Base-by-base conservation (phyloP, 1,284 basidiomycete genomes). In the Sutorius eximius region DNA sequence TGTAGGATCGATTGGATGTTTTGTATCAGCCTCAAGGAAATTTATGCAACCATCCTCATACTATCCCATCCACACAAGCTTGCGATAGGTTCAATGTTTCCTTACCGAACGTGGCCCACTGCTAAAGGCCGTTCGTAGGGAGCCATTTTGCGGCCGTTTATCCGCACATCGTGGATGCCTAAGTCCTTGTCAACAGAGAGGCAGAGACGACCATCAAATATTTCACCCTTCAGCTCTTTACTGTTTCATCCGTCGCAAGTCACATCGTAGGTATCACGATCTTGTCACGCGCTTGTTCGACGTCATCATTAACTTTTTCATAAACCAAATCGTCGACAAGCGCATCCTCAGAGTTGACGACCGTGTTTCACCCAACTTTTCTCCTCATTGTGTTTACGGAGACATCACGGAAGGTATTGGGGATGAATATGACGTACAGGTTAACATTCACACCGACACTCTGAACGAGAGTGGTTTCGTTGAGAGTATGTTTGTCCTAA, bases 361-460 rank as follows among this genome's bases (percentile, higher is more conserved):
- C n/a, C n/a, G n/a, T n/a, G n/a, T n/a, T n/a, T n/a, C n/a, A n/a
- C n/a, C n/a, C n/a, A n/a, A n/a, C n/a, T n/a, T n/a, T n/a, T n/a
- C n/a, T n/a, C n/a, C n/a, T n/a, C n/a, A n/a, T n/a, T n/a, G n/a
- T n/a, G n/a, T n/a, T n/a, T n/a, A n/a, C n/a, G n/a, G n/a, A n/a
- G n/a, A n/a, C n/a, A n/a, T n/a, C n/a, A n/a, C n/a, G n/a, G n/a
- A n/a, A n/a, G n/a, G n/a, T n/a, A n/a, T 98, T 16, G 95, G 82
- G 2, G 94, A 99, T 67, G 82, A 93, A 63, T 95, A 92, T 70
- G 97, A 99, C 68, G 92, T 99, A 8, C 95, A 98, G 79, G 88
- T 89, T 56, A 97, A 96, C 70, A 98, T 99, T 52, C 97, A 99
- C 70, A 97, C 95, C 1, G 96, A 99, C 71, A 99, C 96, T 1